These are phyloP conservation scores for Sporothrix inflata DNA, from an alignment of 2,329 filamentous ascomycete species.

Conservation along the genomic window DNA sequence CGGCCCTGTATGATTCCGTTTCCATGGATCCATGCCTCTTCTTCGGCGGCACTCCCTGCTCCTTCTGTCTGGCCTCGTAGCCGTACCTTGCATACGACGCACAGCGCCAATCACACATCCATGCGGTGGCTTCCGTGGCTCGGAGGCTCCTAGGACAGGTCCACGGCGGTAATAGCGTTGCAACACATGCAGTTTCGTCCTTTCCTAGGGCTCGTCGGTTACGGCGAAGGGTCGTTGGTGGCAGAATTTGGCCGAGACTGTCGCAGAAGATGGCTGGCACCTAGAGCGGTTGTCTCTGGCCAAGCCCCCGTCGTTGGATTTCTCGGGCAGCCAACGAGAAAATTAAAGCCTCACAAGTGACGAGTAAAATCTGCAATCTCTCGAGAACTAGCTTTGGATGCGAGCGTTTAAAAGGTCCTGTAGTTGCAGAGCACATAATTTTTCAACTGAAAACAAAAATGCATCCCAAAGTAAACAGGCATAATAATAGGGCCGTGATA, in stretches of 20 bases:
- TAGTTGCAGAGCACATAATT: not conserved
- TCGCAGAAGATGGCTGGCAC: not conserved
- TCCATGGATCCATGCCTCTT: not conserved
- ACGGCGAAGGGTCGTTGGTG: not conserved
- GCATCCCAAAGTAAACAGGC: not conserved
- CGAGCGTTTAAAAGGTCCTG: not conserved
- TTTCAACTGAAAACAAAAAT: not conserved
- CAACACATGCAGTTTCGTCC: not conserved
- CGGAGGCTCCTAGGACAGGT: not conserved
- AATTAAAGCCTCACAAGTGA: not conserved
- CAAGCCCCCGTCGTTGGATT: not conserved
- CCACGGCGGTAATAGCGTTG: not conserved
- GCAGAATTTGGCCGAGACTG: not conserved
- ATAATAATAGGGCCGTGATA: slow-evolving; percentile 1
- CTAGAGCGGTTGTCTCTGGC: too few relatives aligned
- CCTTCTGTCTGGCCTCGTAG: not conserved
- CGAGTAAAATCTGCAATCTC: not conserved
- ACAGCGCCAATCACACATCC: not conserved
- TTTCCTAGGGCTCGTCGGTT: not conserved
- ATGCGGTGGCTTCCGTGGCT: not conserved
- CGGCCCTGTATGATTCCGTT: not conserved
- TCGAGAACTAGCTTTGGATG: not conserved
- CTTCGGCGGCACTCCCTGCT: not conserved
- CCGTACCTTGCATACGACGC: not conserved
- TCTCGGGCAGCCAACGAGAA: not conserved